Base-by-base conservation (phyloP, 106 monocot genomes). In the Acorus calamus region DNA sequence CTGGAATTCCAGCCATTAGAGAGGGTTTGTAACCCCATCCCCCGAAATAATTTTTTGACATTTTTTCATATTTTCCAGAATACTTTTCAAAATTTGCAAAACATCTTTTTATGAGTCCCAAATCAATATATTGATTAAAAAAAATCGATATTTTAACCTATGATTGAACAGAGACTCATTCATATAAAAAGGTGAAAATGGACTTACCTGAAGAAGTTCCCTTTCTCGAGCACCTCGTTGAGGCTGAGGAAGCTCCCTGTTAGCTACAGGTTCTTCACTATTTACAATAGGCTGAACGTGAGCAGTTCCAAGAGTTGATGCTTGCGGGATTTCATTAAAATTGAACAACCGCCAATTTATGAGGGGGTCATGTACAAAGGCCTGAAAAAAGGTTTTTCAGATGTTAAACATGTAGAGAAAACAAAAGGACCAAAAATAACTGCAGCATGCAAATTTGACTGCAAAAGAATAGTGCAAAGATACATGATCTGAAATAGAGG, bases 301-400 rank as follows among this genome's bases (percentile, higher is more conserved):
- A 52, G 77, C 63, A 46, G 57, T 77, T 57, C 73, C 84, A 44
- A 69, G 68, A 67, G 79, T 86, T 42, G 86, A 42, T 71, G 79
- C 80, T 83, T 98, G 96, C 77, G 96, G 96, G 66, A 98, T 91
- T 79, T 98, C 96, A 57, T 98, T 98, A 52, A 98, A 98, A 79
- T 88, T 98, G 57, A 98, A 98, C 61, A 98, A 68, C 44, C 96
- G 57, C 96, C 96, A 98, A 69, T 98, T 98, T 66, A 98, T 98
- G 14, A 98, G 87, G 61, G 96, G 96, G 41, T 98, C 96, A 67
- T 98, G 96, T 52, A 98, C 96, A 76, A 91, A 98, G 48, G 96
- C 96, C 96, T 98, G 79, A 55, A 77, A 74, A 47, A 9, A 74
- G 54, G 41, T 42, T 49, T 42, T 7, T 5, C 28, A 8, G 11